Evolutionary conservation across 805 yeast species (phyloP), one percentile per base, ranked within the genome.

Genomic region (Cyberlindnera galapagoensis): DNA sequence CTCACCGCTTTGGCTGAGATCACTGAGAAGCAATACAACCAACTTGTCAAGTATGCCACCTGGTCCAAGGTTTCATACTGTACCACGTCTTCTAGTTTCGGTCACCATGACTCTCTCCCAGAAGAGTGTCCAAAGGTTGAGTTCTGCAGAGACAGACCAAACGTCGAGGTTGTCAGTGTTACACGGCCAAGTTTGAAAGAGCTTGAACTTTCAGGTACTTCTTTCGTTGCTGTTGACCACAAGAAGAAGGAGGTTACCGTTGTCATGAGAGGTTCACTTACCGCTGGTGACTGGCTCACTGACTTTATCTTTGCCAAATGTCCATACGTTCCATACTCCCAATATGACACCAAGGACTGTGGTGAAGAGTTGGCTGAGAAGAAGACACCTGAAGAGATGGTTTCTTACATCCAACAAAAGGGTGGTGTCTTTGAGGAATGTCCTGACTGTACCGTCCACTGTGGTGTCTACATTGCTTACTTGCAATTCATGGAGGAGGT

Each of bases 251-350:
- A 67, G 28, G 57, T 80, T 5, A 52, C 70, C 13, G 51, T 78
- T 29, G 71, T 64, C 0, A 76, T 76, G 44, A 65, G 86, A 54
- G 92, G 92, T 4, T 74, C 87, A 0, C 57, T 74, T 2, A 65
- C 78, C 9, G 48, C 63, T n/a, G 62, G 66, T 30, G 90, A 83
- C 49, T 76, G 82, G 79, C 36, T 67, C 13, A 65, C 74, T 19
- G 81, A 83, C 54, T 57, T 78, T 28, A 63, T 66, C 25, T 60
- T 69, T 20, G 34, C 59, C 4, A 75, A 74, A 5, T 60, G 63
- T 3, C 47, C 47, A 1, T 79, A 75, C 47, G 44, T 46, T 11
- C 80, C 85, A 0, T 48, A 62, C 12, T n/a, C n/a, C n/a, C n/a
- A n/a, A n/a, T n/a, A 10, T 24, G 16, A 14, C 10, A 20, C 10